phyloP scores from a whole-genome alignment of 2,329 filamentous ascomycete species.

The Dichotomopilus funicola region DNA sequence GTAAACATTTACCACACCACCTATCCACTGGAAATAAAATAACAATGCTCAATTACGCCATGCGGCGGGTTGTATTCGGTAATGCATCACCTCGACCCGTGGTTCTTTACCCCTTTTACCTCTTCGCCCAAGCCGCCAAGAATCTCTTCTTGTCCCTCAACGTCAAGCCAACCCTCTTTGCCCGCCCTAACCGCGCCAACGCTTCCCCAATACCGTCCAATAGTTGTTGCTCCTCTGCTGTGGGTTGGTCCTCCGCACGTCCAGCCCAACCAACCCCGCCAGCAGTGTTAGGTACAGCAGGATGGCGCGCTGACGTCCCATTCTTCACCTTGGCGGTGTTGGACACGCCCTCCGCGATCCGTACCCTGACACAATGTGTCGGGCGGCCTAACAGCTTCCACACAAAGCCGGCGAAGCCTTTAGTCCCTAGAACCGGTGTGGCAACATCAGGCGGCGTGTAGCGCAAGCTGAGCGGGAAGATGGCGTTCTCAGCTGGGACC shows the following conservation, averaged over 20 bases:
- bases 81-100: too few species aligned
- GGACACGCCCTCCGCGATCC: constrained; percentile 71
- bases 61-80: too few species aligned
- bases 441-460: constrained; percentile 88
- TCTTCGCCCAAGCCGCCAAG: constrained; percentile 56
- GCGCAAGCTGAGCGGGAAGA: constrained; percentile 85
- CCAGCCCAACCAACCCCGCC: constrained; percentile 25
- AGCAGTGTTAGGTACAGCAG: constrained; percentile 22
- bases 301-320: constrained; percentile 6
- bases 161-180: constrained; percentile 81
- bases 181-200: constrained; percentile 76
- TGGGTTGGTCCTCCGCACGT: constrained; percentile 31
- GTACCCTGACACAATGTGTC: constrained; percentile 83
- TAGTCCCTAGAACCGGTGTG: constrained; percentile 72
- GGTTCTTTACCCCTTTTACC: constrained; percentile 16
- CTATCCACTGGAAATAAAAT: too few species aligned
- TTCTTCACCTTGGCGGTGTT: constrained; percentile 38
- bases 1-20: too few species aligned
- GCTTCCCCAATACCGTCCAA: constrained; percentile 78
- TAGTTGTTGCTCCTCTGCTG: constrained; percentile 57
- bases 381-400: constrained; percentile 82
- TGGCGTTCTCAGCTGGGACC: constrained; percentile 59
- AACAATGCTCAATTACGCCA: too few species aligned
- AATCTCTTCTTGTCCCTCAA: constrained; percentile 79
- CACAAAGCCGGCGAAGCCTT: constrained; percentile 64